A percentile compares a stretch with the other conserved stretches of the same genome.
Conservation (phyloP, 441 rosid genomes). For the Erysimum pusillum region DNA sequence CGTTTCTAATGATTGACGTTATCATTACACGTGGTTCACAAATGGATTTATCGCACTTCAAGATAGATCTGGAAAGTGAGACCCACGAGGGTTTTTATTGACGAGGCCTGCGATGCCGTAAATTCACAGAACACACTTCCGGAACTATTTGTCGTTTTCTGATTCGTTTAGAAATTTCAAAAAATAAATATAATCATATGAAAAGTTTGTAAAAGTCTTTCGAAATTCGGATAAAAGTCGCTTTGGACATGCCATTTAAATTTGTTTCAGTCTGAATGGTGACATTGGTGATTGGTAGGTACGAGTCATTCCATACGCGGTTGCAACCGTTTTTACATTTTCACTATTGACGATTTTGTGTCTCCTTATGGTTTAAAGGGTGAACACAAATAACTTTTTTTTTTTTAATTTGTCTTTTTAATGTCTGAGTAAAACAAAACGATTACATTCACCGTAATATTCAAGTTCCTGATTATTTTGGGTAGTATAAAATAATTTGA, state of each 20-base stretch:
- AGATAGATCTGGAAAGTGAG: constrained; percentile 35
- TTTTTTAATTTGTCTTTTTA: too few relatives aligned
- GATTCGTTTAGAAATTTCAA: background rate
- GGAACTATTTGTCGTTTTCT: background rate
- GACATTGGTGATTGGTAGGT: background rate
- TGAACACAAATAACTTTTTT: background rate
- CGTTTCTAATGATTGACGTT: constrained; percentile 21
- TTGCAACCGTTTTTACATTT: background rate
- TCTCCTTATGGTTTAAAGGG: background rate
- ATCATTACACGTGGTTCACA: constrained; percentile 32
- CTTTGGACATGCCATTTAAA: background rate
- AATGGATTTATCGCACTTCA: constrained; percentile 4
- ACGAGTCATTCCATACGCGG: background rate
- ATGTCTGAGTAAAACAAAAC: background rate
- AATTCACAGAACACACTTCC: constrained; percentile 30
- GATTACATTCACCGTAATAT: background rate
- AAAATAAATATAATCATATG: background rate
- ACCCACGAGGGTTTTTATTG: constrained; percentile 10
- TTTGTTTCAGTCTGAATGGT: background rate
- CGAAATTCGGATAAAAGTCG: background rate
- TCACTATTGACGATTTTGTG: background rate
- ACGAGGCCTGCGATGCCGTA: constrained; percentile 30
- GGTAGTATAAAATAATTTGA: background rate
- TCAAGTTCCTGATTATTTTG: background rate
- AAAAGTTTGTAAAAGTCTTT: background rate